Evolutionary conservation across 495 filamentous ascomycete species (phyloP).

Genomic region (Aspergillus bridgeri): DNA sequence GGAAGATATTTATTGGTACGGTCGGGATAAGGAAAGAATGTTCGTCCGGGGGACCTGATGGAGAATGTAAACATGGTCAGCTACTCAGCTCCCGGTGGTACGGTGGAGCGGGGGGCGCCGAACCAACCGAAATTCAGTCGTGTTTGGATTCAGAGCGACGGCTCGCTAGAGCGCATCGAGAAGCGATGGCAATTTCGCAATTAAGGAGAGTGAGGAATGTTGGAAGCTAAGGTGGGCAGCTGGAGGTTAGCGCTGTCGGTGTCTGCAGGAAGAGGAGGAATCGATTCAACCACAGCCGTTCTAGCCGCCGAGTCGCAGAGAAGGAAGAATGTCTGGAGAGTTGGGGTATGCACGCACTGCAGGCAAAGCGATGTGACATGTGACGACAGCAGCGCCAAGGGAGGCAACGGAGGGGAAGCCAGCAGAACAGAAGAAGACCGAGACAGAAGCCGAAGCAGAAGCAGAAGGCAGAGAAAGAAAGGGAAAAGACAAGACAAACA

Average conservation of each 20-base stretch:
- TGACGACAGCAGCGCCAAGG: slow-evolving; percentile 5
- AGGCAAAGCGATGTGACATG: slow-evolving; percentile 7
- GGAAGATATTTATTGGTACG: not conserved
- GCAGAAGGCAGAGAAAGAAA: not conserved
- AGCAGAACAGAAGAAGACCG: not conserved
- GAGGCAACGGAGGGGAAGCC: not conserved
- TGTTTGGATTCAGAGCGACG: slow-evolving; percentile 10
- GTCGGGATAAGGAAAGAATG: not conserved
- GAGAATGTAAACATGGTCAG: slow-evolving; percentile 14
- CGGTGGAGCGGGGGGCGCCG: slow-evolving; percentile 14
- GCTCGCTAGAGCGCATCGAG: slow-evolving; percentile 8
- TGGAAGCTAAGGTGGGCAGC: not conserved
- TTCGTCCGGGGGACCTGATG: not conserved
- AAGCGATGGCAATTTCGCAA: not conserved
- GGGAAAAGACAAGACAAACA: too few species aligned
- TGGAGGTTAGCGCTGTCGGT: not conserved
- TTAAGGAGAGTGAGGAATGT: not conserved
- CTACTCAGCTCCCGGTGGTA: slow-evolving; percentile 7
- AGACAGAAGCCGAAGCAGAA: not conserved
- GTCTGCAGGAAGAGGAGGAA: not conserved
- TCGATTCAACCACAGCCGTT: slow-evolving; percentile 9
- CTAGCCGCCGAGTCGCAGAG: not conserved
- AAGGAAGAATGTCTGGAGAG: slow-evolving; percentile 6
- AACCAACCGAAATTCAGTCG: slow-evolving; percentile 19
- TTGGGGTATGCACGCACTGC: slow-evolving; percentile 15